A percentile compares a stretch with the other conserved stretches of the same genome.
Conservation (phyloP, 495 filamentous ascomycete species). For the Platismatia glauca region DNA sequence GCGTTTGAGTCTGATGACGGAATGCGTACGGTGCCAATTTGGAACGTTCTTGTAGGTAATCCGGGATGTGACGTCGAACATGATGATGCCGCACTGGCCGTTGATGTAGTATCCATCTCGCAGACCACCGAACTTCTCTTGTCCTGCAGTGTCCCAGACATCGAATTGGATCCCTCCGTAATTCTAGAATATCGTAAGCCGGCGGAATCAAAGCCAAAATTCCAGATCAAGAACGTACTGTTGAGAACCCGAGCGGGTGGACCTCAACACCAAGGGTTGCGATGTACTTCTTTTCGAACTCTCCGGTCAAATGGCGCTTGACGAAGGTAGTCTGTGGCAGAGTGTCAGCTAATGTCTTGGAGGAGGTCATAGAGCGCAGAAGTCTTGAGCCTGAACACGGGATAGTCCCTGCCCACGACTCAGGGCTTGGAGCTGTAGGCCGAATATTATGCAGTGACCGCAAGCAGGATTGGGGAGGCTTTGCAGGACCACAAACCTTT, state of each 20-base stretch:
- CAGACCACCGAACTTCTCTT: slow-evolving; percentile 99
- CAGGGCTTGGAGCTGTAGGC: not conserved
- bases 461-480: not conserved
- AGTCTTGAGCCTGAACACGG: not conserved
- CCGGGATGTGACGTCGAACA: slow-evolving; percentile 99
- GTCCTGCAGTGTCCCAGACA: slow-evolving; percentile 98
- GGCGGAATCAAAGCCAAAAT: slow-evolving; percentile 13
- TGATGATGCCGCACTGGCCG: slow-evolving; percentile 99
- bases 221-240: slow-evolving; percentile 49
- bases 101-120: slow-evolving; percentile 99
- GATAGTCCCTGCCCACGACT: not conserved
- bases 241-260: slow-evolving; percentile 87
- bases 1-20: not conserved
- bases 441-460: not conserved
- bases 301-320: slow-evolving; percentile 98
- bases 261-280: slow-evolving; percentile 99
- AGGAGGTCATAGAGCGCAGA: slow-evolving; percentile 7
- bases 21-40: slow-evolving; percentile 96
- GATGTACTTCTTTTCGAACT: slow-evolving; percentile 99
- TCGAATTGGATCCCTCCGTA: slow-evolving; percentile 95
- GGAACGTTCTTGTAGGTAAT: slow-evolving; percentile 99
- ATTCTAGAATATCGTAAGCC: slow-evolving; percentile 59
- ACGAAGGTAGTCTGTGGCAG: slow-evolving; percentile 94
- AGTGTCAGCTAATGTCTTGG: slow-evolving; percentile 28
- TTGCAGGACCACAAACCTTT: slow-evolving; percentile 62